phyloP scores from a whole-genome alignment of 2,329 filamentous ascomycete genomes.

The Calonectria pseudoturangicola region DNA sequence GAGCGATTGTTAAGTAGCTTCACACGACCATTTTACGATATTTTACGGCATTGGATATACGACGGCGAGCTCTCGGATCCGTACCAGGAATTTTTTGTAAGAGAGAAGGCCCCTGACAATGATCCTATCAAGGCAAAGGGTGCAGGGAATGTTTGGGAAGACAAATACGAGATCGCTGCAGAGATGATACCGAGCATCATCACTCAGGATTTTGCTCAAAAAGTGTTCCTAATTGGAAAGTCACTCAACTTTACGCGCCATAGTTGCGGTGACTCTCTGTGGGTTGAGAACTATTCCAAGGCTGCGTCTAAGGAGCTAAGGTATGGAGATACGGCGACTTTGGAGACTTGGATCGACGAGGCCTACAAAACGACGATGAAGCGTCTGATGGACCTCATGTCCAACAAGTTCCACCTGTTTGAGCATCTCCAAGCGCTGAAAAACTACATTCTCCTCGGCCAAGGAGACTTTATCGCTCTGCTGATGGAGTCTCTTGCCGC shows the following conservation, averaged over 20 bases:
- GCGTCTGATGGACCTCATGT: slow-evolving; percentile 93
- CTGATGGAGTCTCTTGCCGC: slow-evolving; percentile 97
- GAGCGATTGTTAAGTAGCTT: slow-evolving; percentile 91
- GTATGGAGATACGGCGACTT: slow-evolving; percentile 93
- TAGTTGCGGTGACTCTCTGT: slow-evolving; percentile 92
- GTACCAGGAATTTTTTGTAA: slow-evolving; percentile 95
- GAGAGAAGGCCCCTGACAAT: slow-evolving; percentile 79
- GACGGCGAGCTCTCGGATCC: slow-evolving; percentile 98
- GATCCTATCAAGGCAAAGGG: slow-evolving; percentile 73
- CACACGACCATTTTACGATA: slow-evolving; percentile 96
- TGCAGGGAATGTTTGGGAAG: slow-evolving; percentile 96
- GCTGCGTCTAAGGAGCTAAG: slow-evolving; percentile 91
- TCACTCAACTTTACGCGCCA: slow-evolving; percentile 98
- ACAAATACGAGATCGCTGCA: slow-evolving; percentile 92
- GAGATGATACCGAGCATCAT: slow-evolving; percentile 95
- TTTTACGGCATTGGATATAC: slow-evolving; percentile 97
- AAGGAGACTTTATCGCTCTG: slow-evolving; percentile 97
- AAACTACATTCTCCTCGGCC: slow-evolving; percentile 93
- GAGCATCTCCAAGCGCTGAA: slow-evolving; percentile 94
- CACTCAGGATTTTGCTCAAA: slow-evolving; percentile 93
- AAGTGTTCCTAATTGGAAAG: slow-evolving; percentile 98
- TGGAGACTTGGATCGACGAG: slow-evolving; percentile 95
- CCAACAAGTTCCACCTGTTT: slow-evolving; percentile 94
- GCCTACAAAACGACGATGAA: slow-evolving; percentile 99
- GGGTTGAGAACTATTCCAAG: slow-evolving; percentile 97